Percentiles rank a stretch among this genome's conserved stretches.
Evolutionary conservation across 2,329 filamentous ascomycete genomes (phyloP).

Genomic region (Cladophialophora psammophila): DNA sequence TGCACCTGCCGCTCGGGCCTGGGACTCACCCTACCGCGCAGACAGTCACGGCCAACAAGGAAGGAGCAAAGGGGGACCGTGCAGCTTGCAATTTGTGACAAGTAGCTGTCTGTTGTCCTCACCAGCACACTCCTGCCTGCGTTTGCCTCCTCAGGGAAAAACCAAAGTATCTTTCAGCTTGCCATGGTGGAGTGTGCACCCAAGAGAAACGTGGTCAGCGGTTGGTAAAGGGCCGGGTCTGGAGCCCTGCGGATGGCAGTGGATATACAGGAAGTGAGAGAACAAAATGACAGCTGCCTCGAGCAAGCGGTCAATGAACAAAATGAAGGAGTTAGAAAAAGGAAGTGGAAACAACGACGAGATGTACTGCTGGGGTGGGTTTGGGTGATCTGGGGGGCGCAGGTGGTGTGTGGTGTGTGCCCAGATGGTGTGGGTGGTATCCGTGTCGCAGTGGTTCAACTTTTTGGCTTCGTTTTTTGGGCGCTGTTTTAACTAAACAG

Average conservation of each 20-base stretch:
- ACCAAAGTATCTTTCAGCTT: constrained; percentile 12
- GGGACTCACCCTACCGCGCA: not conserved
- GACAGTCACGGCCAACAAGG: constrained; percentile 11
- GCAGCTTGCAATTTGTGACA: constrained; percentile 12
- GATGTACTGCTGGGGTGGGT: not conserved
- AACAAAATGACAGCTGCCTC: not conserved
- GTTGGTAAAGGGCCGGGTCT: constrained; percentile 4
- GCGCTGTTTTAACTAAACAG: not conserved
- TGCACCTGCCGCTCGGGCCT: constrained; percentile 16
- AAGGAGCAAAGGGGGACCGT: constrained; percentile 22
- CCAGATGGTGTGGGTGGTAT: constrained; percentile 21
- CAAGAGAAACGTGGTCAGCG: constrained; percentile 3
- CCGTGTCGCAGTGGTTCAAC: constrained; percentile 6
- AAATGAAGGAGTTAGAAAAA: constrained; percentile 17
- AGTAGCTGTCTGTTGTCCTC: constrained; percentile 8
- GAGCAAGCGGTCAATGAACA: constrained; percentile 8
- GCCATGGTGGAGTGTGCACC: constrained; percentile 15
- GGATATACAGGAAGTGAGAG: constrained; percentile 2
- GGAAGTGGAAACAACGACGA: constrained; percentile 6
- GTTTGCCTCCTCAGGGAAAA: constrained; percentile 3
- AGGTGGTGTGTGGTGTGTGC: not conserved
- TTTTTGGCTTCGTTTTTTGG: constrained; percentile 1
- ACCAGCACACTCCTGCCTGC: constrained; percentile 8
- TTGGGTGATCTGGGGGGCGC: constrained; percentile 8
- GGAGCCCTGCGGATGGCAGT: constrained; percentile 24